Evolutionary conservation across 2,329 filamentous ascomycete genomes (phyloP).

Genomic region (Juglanconis sp.): DNA sequence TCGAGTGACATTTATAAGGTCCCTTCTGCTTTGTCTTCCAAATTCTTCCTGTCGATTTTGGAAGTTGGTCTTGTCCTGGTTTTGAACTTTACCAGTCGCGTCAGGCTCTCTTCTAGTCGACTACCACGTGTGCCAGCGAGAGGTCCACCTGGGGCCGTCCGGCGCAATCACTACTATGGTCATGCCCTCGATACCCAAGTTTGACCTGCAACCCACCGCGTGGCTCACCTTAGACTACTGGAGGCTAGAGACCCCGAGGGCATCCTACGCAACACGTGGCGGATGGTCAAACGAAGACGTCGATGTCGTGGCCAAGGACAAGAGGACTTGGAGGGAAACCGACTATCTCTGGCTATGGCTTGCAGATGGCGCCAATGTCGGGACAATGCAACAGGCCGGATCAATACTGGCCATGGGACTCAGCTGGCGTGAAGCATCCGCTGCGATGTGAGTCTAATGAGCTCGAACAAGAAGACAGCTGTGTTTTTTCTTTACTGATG

Average conservation of each 20-base stretch:
- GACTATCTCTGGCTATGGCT: conserved; percentile 24
- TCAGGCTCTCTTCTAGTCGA: not conserved
- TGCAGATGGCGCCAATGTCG: conserved; percentile 23
- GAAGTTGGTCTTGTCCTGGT: too few relatives aligned
- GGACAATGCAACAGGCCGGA: conserved; percentile 25
- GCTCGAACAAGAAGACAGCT: not conserved
- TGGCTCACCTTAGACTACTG: conserved; percentile 18
- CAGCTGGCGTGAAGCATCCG: conserved; percentile 23
- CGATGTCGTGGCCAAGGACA: conserved; percentile 18
- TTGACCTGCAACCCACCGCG: not conserved
- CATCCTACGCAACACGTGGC: conserved; percentile 15
- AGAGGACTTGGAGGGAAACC: conserved; percentile 18
- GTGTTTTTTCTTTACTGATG: not conserved
- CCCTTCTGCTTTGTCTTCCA: too few relatives aligned
- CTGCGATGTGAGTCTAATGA: conserved; percentile 20
- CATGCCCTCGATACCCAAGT: not conserved
- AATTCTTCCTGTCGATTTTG: too few relatives aligned
- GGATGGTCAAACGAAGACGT: conserved; percentile 21
- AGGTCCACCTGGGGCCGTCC: not conserved
- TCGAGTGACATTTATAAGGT: too few relatives aligned
- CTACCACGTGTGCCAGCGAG: not conserved
- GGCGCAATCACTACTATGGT: too few relatives aligned
- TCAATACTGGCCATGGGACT: conserved; percentile 22
- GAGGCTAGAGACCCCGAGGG: conserved; percentile 15
- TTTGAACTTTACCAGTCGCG: too few relatives aligned